Evolutionary conservation across 2,329 filamentous ascomycete genomes (phyloP), one percentile per base, ranked within the genome.

Genomic region (Cercospora zeina): DNA sequence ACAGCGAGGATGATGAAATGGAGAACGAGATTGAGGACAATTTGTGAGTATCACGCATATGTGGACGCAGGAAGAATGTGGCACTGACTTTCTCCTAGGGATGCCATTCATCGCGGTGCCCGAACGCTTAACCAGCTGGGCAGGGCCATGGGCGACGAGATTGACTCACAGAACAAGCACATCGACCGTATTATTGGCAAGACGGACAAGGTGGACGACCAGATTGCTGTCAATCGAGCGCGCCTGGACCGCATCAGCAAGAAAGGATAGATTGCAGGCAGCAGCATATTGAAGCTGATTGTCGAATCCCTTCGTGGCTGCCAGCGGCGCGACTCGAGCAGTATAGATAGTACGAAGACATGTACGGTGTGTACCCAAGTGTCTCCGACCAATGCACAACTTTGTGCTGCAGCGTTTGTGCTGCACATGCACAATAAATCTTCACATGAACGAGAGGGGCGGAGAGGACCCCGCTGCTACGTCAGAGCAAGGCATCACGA

Each of bases 151-250:
- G 88, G 88, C 53, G 80, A 84, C 51, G 90, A 95, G 74, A 83
- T 95, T 24, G 87, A 91, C 64, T 79, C 83, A 62, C 90, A 96
- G 79, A 96, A 96, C 77, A 83, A 83, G 70, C 83, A 87, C 71
- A 88, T 96, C 71, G 87, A 89, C 65, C 83, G 87, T 62, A 91
- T 97, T 72, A 89, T 51, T 54, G 64, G 50, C 50, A 72, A 67
- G 90, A 93, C 88, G 77, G 91, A 96, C 74, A 84, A 82, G 69
- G 90, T 96, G 68, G 89, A 92, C 75, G 89, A 93, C 68, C 85
- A 89, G 72, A 90, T 93, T 70, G 86, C 86, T 62, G 86, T 91
- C 83, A 93, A 93, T 80, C 83, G 89, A 67, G 86, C 88, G 70
- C 84, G 86, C 69, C 75, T 92, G 75, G 86, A 89, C 70, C 83